Evolutionary conservation across 1,139 yeast genomes (phyloP).

Genomic region (Chernovozyma sophiae-reginae): DNA sequence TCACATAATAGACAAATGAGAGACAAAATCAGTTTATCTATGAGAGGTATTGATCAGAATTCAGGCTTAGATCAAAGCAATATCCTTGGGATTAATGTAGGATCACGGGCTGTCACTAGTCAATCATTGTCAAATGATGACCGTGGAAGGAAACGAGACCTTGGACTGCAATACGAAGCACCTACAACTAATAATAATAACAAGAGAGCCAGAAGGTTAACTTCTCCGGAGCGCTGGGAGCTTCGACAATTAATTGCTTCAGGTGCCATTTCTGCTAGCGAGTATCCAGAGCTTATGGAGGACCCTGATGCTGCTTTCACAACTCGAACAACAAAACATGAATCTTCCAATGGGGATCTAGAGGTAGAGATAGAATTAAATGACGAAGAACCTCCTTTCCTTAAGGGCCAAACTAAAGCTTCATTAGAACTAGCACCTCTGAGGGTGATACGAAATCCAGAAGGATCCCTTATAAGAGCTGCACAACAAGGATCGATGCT

Average conservation of each 20-base stretch:
- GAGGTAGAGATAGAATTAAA: constrained; percentile 72
- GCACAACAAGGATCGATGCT: constrained; percentile 74
- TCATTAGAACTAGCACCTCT: constrained; percentile 48
- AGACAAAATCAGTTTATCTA: constrained; percentile 53
- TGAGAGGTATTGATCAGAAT: constrained; percentile 72
- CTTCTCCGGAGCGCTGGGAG: constrained; percentile 93
- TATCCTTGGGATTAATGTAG: constrained; percentile 9
- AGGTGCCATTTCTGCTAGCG: constrained; percentile 67
- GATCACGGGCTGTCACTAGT: background rate
- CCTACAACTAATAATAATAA: constrained; percentile 1
- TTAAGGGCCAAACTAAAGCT: constrained; percentile 52
- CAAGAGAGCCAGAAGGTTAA: constrained; percentile 42
- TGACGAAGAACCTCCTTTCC: constrained; percentile 66
- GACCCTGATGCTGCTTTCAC: constrained; percentile 36
- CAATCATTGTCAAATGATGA: background rate
- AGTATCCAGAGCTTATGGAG: constrained; percentile 60
- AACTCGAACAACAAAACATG: background rate
- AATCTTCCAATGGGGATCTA: constrained; percentile 25
- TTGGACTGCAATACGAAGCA: constrained; percentile 20
- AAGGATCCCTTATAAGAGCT: constrained; percentile 72
- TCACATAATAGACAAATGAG: constrained; percentile 9
- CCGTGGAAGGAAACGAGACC: constrained; percentile 22
- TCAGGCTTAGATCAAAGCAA: constrained; percentile 49
- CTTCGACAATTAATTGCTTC: constrained; percentile 76
- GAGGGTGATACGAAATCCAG: constrained; percentile 62